Evolutionary conservation across 2,329 filamentous ascomycete genomes (phyloP), one percentile per base, ranked within the genome.

Genomic region (Helminthosporium solani): DNA sequence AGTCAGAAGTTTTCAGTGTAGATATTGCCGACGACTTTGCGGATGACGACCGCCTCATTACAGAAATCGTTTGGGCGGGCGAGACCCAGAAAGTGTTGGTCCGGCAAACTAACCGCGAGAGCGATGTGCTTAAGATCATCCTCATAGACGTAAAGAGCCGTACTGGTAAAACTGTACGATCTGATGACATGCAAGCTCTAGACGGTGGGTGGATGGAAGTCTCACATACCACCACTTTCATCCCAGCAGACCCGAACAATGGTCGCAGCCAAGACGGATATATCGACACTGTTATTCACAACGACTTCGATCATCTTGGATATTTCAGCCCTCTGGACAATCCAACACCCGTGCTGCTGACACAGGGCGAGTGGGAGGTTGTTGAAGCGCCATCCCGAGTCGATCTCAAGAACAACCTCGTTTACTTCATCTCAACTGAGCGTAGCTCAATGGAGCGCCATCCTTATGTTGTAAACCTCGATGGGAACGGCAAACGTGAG

Each of bases 201-300:
- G 94, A 99, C 67, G 91, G 91, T 18, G 95, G 94, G 27, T 99
- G 94, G 94, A 92, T 96, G 60, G 94, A 99, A 72, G 89, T 96
- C 33, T 89, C 90, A 1, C 86, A 96, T 60, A 82, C 86, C 33
- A 96, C 91, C 3, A 84, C 77, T 12, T 97, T 87, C 64, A 85
- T 99, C 46, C 94, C 94, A 2, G 88, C 90, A 3, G 89, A 96
- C 66, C 80, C 87, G 18, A 69, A 73, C 9, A 89, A 88, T 52
- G 88, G 88, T 12, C 84, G 91, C 18, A 77, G 81, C 2, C 72
- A 92, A 4, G 90, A 96, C 68, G 94, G 94, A 18, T 99, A 99
- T 63, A 85, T 99, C 51, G 94, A 99, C 69, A 90, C 87, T 0
- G 76, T 97, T 48, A 87, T 97, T 44, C 78, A 95, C 63, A 81